Base-by-base conservation (phyloP, 1,284 basidiomycete genomes). In the Ustilago sp. region DNA sequence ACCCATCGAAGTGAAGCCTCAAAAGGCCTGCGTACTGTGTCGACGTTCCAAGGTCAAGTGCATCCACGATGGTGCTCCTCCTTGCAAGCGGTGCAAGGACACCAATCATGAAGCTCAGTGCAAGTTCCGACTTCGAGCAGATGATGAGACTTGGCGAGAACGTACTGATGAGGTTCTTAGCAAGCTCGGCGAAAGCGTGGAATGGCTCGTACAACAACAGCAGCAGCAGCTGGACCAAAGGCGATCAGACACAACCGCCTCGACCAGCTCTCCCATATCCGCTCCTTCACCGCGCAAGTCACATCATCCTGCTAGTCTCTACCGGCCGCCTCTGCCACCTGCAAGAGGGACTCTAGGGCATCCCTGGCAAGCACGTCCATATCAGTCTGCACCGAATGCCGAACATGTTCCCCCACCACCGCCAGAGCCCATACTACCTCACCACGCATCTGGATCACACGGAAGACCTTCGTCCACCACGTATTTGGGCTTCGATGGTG, bases 1-100 rank as follows among this genome's bases (percentile, higher is more conserved):
- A 15, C 70, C 59, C 0, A 73, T 76, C 55, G 74, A 76, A 31
- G 67, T 82, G 41, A 81, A 81, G 38, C 80, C 75, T 6, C 81
- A 83, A 51, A 80, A 80, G 52, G 81, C 81, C 32, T 83, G 81
- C 63, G 77, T 80, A 2, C 59, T 66, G 3, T 83, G 81, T 55
- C 68, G 81, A 13, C 52, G 78, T 9, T 72, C 72, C 58, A 83
- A 83, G 53, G 80, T 81, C 66, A 80, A 81, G 38, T 83, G 82
- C 31, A 71, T 81, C 23, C 77, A 83, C 51, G 79, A 80, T 39
- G 80, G 80, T 5, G 68, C 62, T 11, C 80, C 80, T 8, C 82
- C 82, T 15, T 83, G 82, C 62, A 69, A 72, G 51, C 66, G 82
- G 4, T 83, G 82, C 60, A 60, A 50, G 28, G 80, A 79, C 28